Percentiles rank a stretch among this genome's conserved stretches.
phyloP scores from a whole-genome alignment of 441 rosid species.

The Erysimum cheiri region DNA sequence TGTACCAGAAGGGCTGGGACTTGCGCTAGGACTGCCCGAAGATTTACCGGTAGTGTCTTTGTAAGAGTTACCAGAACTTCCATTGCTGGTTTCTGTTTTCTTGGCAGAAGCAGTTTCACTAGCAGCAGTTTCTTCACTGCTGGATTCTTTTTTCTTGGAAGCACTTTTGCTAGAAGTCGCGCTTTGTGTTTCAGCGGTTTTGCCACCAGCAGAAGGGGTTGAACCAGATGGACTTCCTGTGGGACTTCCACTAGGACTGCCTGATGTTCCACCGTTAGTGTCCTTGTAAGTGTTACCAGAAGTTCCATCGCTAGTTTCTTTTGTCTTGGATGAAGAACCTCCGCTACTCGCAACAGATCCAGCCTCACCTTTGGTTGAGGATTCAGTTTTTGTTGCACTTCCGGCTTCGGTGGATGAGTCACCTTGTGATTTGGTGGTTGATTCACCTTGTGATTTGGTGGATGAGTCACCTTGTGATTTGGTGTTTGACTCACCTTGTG shows the following conservation, averaged over 20 bases:
- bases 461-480: no score
- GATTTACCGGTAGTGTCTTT: background rate
- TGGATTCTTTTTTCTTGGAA: background rate
- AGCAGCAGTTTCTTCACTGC: no score
- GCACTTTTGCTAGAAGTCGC: background rate
- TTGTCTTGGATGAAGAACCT: background rate
- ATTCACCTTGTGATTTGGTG: no score
- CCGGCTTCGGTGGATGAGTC: no score
- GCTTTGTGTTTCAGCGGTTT: background rate
- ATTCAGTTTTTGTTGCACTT: background rate
- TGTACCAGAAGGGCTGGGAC: background rate
- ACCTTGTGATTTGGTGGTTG: no score
- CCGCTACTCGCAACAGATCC: background rate
- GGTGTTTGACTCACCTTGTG: no score
- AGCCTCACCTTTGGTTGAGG: background rate
- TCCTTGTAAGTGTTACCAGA: background rate
- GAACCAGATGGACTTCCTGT: background rate
- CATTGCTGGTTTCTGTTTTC: background rate
- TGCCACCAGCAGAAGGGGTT: background rate
- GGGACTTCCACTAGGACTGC: constrained; percentile 18
- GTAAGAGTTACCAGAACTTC: background rate
- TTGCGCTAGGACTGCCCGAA: background rate
- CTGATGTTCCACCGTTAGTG: background rate
- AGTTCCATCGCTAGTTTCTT: background rate
- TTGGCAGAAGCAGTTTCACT: background rate